Conservation (phyloP, 2,329 filamentous ascomycete species). For the Monilinia fructigena region DNA sequence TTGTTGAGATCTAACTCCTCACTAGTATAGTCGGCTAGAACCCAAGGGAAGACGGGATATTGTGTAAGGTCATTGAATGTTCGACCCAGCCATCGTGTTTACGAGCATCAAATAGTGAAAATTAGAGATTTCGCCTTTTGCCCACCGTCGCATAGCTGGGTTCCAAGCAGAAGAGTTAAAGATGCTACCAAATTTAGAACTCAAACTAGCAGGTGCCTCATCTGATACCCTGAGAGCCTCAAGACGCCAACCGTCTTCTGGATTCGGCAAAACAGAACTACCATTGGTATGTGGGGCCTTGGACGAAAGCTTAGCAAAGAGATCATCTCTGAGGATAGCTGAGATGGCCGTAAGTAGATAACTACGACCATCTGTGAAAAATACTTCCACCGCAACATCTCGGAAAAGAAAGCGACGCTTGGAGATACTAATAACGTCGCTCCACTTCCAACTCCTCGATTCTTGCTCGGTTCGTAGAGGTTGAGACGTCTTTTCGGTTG, state of each 20-base stretch:
- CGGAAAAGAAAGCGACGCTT: conserved; percentile 94
- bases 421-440: conserved; percentile 89
- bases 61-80: conserved; percentile 98
- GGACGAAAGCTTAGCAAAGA: conserved; percentile 71
- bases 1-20: conserved; percentile 85
- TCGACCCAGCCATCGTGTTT: conserved; percentile 93
- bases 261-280: conserved; percentile 66
- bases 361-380: conserved; percentile 94
- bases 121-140: conserved; percentile 93
- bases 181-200: conserved; percentile 86
- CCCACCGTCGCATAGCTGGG: conserved; percentile 84
- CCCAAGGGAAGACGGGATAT: conserved; percentile 97
- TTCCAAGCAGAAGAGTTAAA: conserved; percentile 83
- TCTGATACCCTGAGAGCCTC: conserved; percentile 74
- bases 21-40: conserved; percentile 92
- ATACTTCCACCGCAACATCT: conserved; percentile 94
- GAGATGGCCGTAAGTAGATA: conserved; percentile 87
- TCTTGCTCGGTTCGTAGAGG: conserved; percentile 67
- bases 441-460: conserved; percentile 89
- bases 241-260: conserved; percentile 88
- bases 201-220: conserved; percentile 62
- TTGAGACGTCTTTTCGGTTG: conserved; percentile 53
- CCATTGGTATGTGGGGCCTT: conserved; percentile 80
- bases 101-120: conserved; percentile 99
- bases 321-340: conserved; percentile 69